These are phyloP conservation scores for Neocallimastix lanati DNA, from an alignment of 192 early-diverging fungal genomes.

Conservation along the genomic window DNA sequence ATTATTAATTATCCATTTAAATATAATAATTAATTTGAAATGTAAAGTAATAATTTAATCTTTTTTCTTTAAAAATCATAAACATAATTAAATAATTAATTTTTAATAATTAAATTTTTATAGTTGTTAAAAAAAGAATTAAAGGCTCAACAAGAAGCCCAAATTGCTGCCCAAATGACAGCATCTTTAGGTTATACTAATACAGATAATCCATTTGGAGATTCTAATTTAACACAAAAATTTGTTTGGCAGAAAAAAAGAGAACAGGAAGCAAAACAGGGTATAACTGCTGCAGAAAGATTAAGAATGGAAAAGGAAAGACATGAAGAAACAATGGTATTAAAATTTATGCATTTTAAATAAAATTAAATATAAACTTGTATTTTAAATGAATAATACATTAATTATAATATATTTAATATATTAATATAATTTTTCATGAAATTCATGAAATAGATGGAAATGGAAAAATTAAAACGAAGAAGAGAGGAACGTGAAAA, in stretches of 20 bases:
- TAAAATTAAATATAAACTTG: too few relatives aligned
- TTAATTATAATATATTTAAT: too few relatives aligned
- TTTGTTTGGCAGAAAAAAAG: constrained; percentile 93
- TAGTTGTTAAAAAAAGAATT: constrained; percentile 20
- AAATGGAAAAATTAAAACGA: constrained; percentile 67
- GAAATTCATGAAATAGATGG: constrained; percentile 16
- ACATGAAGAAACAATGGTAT: constrained; percentile 31
- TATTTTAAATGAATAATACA: too few relatives aligned
- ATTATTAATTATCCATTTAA: too few relatives aligned
- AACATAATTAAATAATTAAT: too few relatives aligned
- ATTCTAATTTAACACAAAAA: constrained; percentile 57
- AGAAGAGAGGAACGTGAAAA: constrained; percentile 63
- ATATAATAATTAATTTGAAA: too few relatives aligned
- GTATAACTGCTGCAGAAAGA: constrained; percentile 33
- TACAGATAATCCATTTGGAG: constrained; percentile 62
- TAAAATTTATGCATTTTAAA: too few relatives aligned
- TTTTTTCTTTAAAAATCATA: too few relatives aligned
- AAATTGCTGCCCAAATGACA: constrained; percentile 22
- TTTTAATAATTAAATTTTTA: neutral
- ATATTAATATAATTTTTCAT: too few relatives aligned
- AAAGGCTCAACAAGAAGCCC: constrained; percentile 18
- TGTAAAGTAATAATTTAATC: too few relatives aligned
- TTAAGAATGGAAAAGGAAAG: constrained; percentile 28
- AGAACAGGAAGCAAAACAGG: constrained; percentile 51
- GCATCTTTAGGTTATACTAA: constrained; percentile 42